phyloP scores from a whole-genome alignment of 2,329 filamentous ascomycete species.

The Byssothecium circinans region DNA sequence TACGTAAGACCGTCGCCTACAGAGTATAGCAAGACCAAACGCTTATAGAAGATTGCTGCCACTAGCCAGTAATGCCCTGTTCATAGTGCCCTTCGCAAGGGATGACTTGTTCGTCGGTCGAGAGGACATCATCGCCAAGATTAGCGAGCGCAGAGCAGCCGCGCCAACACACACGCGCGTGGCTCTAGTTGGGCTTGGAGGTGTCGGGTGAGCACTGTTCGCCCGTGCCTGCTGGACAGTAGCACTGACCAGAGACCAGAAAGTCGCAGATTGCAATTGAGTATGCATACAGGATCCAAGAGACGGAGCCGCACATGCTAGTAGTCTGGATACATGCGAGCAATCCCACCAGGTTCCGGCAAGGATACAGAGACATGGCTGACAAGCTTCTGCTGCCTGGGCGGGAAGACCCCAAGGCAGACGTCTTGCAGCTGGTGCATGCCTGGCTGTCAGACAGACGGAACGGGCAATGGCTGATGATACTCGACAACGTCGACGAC shows the following conservation, averaged over 20 bases:
- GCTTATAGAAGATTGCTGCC: conserved; percentile 4
- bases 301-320: conserved; percentile 1
- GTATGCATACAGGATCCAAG: conserved; percentile 10
- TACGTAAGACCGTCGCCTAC: conserved; percentile 12
- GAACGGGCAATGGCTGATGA: conserved; percentile 17
- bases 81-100: conserved; percentile 13
- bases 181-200: conserved; percentile 16
- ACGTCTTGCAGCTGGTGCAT: conserved; percentile 13
- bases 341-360: conserved; percentile 8
- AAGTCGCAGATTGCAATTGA: conserved; percentile 20
- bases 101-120: conserved; percentile 11
- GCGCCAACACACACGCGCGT: conserved; percentile 11
- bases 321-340: conserved; percentile 16
- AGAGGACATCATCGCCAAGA: conserved; percentile 8
- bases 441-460: conserved; percentile 14
- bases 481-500: conserved; percentile 20
- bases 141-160: conserved; percentile 10
- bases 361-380: conserved; percentile 15
- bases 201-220: conserved; percentile 15
- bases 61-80: conserved; percentile 10
- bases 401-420: conserved; percentile 11
- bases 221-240: background rate
- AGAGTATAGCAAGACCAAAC: conserved; percentile 5
- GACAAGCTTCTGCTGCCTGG: conserved; percentile 11
- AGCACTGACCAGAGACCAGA: conserved; percentile 7